A percentile compares a stretch with the other conserved stretches of the same genome.
Conservation (phyloP, 805 yeast species). For the Lipomyces mesembrius region DNA sequence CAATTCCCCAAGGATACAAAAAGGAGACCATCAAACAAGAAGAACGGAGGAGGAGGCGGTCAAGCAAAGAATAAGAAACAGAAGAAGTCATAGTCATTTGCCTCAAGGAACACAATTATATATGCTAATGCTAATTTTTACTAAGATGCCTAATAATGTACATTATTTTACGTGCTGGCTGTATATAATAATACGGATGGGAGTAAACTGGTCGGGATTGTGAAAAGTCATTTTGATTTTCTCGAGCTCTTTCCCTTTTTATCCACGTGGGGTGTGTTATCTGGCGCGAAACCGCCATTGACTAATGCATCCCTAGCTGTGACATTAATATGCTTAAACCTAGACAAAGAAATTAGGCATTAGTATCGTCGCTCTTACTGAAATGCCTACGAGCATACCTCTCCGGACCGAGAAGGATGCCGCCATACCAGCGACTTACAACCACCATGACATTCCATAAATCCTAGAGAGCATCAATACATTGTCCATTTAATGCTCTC, state of each 20-base stretch:
- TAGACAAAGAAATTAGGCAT: slow-evolving; percentile 21
- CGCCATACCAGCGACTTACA: slow-evolving; percentile 93
- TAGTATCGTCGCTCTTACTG: neutral
- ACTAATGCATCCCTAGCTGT: slow-evolving; percentile 82
- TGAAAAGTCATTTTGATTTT: slow-evolving; percentile 1
- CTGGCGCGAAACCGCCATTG: slow-evolving; percentile 58
- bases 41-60: neutral
- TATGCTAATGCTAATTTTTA: neutral
- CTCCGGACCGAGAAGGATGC: slow-evolving; percentile 88
- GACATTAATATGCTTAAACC: slow-evolving; percentile 90
- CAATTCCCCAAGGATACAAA: neutral
- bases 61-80: slow-evolving; percentile 18
- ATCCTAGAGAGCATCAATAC: slow-evolving; percentile 49
- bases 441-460: slow-evolving; percentile 84
- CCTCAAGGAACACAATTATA: neutral
- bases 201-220: neutral
- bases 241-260: slow-evolving; percentile 35
- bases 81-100: slow-evolving; percentile 6
- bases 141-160: neutral
- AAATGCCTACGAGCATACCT: slow-evolving; percentile 36
- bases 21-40: slow-evolving; percentile 1
- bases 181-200: neutral
- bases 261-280: slow-evolving; percentile 42
- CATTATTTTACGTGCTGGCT: neutral
- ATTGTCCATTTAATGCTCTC: neutral